phyloP scores from a whole-genome alignment of 2,329 filamentous ascomycete species.

The Scedosporium boydii region DNA sequence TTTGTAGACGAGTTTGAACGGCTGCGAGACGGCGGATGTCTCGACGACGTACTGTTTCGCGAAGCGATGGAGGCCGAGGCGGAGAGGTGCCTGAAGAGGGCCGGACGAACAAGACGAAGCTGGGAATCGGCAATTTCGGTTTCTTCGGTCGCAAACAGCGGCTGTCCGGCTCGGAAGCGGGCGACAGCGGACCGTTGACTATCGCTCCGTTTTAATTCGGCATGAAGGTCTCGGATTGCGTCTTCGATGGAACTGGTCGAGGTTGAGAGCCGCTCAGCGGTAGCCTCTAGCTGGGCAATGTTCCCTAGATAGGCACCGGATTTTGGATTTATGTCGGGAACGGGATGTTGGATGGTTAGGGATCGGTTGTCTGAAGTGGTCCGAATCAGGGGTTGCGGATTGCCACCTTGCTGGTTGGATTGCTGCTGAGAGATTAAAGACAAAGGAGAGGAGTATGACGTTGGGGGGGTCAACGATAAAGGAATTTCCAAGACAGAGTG shows the following conservation, averaged over 20 bases:
- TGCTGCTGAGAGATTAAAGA: conserved; percentile 11
- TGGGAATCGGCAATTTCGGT: conserved; percentile 9
- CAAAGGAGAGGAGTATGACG: conserved; percentile 7
- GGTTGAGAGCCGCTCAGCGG: conserved; percentile 63
- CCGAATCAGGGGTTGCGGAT: conserved; percentile 33
- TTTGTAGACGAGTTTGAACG: not conserved
- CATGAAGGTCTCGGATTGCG: conserved; percentile 64
- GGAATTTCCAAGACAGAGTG: not conserved
- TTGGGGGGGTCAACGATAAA: not conserved
- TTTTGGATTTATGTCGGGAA: conserved; percentile 51
- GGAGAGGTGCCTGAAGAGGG: conserved; percentile 34
- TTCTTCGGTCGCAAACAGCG: not conserved
- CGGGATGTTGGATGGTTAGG: conserved; percentile 44
- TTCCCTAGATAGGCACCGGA: conserved; percentile 55
- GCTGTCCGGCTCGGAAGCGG: conserved; percentile 23
- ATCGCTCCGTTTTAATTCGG: conserved; percentile 61
- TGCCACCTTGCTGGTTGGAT: conserved; percentile 9
- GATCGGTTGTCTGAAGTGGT: conserved; percentile 34
- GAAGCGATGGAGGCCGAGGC: conserved; percentile 50
- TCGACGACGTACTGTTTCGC: conserved; percentile 37
- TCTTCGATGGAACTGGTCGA: conserved; percentile 63
- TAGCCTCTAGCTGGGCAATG: conserved; percentile 65
- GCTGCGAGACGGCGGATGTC: not conserved
- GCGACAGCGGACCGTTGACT: conserved; percentile 55
- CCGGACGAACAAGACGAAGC: conserved; percentile 16